Percentiles rank a stretch among this genome's conserved stretches.
These are phyloP conservation scores for Colletotrichum truncatum DNA, from an alignment of 2,329 filamentous ascomycete genomes.

Conservation along the genomic window DNA sequence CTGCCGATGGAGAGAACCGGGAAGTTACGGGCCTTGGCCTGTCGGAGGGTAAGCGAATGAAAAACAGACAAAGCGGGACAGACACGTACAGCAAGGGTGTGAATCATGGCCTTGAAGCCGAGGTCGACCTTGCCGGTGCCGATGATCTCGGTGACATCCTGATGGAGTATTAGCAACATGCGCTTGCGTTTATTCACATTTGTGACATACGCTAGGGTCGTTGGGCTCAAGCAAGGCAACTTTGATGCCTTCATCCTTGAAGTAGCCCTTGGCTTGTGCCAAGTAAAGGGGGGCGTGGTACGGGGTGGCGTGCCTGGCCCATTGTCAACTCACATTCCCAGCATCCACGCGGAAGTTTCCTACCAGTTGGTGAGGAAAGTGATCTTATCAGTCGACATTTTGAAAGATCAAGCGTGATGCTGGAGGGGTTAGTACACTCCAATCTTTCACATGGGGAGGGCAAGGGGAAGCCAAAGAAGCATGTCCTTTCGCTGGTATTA, in stretches of 20 bases:
- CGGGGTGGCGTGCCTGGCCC: conserved; percentile 77
- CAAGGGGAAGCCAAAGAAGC: conserved; percentile 67
- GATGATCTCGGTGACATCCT: conserved; percentile 85
- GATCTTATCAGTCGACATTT: conserved; percentile 85
- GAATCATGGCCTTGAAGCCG: conserved; percentile 87
- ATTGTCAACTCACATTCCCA: conserved; percentile 12
- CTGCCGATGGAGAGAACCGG: conserved; percentile 78
- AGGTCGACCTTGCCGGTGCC: conserved; percentile 80
- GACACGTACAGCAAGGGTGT: conserved; percentile 72
- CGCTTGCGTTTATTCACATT: rapidly evolving
- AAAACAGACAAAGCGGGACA: rapidly evolving
- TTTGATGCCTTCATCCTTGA: conserved; percentile 79
- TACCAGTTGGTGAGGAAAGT: conserved; percentile 88
- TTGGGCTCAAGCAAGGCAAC: conserved; percentile 80
- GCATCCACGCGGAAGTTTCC: conserved; percentile 34
- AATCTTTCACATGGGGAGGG: conserved; percentile 37
- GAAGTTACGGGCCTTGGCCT: conserved; percentile 80
- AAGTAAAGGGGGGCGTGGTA: conserved; percentile 84
- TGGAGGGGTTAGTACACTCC: conserved; percentile 57
- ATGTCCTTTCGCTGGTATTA: conserved; percentile 91
- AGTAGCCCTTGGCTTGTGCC: conserved; percentile 79
- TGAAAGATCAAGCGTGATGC: conserved; percentile 54
- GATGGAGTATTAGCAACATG: not conserved
- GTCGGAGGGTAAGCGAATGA: not conserved
- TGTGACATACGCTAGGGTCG: conserved; percentile 70